Percentiles rank a stretch among this genome's conserved stretches.
Evolutionary conservation across 768 basidiomycete genomes (phyloP).

Genomic region (Terana coerulea): DNA sequence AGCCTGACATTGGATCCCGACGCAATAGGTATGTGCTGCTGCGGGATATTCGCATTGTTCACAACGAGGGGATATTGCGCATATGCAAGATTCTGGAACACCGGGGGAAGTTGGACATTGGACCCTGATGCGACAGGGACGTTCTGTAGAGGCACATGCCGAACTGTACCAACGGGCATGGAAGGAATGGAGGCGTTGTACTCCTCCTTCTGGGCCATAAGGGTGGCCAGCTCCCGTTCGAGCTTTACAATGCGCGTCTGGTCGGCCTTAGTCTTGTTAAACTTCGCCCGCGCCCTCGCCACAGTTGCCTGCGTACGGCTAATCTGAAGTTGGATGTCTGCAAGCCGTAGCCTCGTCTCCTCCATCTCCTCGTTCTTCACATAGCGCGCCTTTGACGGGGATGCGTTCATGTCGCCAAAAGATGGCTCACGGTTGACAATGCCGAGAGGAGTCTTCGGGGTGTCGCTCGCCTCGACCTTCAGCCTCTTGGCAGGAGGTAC

Average conservation of each 20-base stretch:
- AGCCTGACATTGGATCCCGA: conserved; percentile 6
- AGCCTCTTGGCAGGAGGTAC: neutral
- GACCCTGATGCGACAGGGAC: conserved; percentile 20
- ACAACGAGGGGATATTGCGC: neutral
- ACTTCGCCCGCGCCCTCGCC: conserved; percentile 5
- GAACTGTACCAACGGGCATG: neutral
- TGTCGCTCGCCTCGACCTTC: conserved; percentile 2
- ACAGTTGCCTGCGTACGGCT: neutral
- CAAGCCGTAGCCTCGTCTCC: conserved; percentile 11
- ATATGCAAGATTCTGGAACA: neutral
- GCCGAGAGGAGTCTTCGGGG: conserved; percentile 6
- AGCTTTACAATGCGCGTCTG: conserved; percentile 18
- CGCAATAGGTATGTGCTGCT: neutral
- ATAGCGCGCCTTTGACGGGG: neutral
- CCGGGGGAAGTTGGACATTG: conserved; percentile 10
- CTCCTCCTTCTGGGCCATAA: conserved; percentile 15
- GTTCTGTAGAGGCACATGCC: neutral
- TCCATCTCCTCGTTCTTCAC: neutral
- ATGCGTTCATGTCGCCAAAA: neutral
- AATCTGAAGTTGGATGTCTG: conserved; percentile 9
- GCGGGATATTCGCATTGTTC: neutral
- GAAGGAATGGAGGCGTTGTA: conserved; percentile 20
- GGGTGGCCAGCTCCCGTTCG: conserved; percentile 11
- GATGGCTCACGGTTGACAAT: conserved; percentile 1
- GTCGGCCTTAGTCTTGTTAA: conserved; percentile 20